These are phyloP conservation scores for Cystobasidium onofrii DNA, from an alignment of 768 basidiomycete genomes.

Conservation along the genomic window DNA sequence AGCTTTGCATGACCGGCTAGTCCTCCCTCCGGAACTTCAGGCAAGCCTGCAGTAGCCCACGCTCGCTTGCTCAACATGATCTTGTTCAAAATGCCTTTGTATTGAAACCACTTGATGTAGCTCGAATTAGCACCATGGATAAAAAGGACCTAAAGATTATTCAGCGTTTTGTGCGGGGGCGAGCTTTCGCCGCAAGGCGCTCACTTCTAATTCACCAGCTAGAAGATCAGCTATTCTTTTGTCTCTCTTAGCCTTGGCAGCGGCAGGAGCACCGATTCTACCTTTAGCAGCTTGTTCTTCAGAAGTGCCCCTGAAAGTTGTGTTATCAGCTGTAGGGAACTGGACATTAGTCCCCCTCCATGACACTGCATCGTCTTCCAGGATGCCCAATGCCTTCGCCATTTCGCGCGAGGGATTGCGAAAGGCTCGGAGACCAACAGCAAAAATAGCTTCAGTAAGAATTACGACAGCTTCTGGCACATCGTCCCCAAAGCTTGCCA, in stretches of 20 bases:
- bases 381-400: not conserved
- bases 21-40: too few relatives aligned
- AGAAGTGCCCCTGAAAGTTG: not conserved
- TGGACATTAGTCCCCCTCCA: not conserved
- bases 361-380: not conserved
- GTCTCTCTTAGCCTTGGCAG: not conserved
- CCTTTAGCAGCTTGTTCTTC: not conserved
- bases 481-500: too few relatives aligned
- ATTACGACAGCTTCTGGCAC: too few relatives aligned
- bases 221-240: not conserved
- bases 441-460: too few relatives aligned
- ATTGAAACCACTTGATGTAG: not conserved
- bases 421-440: too few relatives aligned
- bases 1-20: too few relatives aligned
- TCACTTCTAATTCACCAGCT: not conserved
- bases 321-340: not conserved
- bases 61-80: too few relatives aligned
- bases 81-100: too few relatives aligned
- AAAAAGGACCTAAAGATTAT: not conserved
- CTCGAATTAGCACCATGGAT: not conserved
- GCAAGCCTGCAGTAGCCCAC: too few relatives aligned
- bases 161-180: not conserved
- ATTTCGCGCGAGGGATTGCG: not conserved
- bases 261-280: not conserved
- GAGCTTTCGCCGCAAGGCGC: not conserved